Base-by-base conservation (phyloP, 345 rosid genomes). In the Mangifera indica region DNA sequence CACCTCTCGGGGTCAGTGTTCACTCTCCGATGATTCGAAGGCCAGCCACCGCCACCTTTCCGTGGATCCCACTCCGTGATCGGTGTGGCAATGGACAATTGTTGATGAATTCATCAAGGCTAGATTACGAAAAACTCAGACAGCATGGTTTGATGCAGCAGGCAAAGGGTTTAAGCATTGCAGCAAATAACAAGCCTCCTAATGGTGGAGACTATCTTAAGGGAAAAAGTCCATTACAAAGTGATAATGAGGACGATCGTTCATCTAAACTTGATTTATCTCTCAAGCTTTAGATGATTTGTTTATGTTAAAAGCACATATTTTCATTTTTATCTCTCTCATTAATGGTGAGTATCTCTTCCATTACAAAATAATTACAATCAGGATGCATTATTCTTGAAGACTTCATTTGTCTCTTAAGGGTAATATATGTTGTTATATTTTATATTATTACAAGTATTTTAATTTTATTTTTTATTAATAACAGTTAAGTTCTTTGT, bases 371-470 rank as follows among this genome's bases (percentile, higher is more conserved):
- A 37, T 37, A 37, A 37, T 37, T 6, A 37, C 6, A 37, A 7
- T 37, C 42, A 37, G 42, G 42, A 37, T 37, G 8, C 42, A 37
- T 29, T 8, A 37, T 37, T 37, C 8, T 5, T 37, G 7, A 9
- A 72, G 76, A 18, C 76, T 77, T 21, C 76, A 77, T 60, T 60
- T 77, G 80, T 72, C 80, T 67, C 76, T 77, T 22, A 77, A 66
- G 52, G 56, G 5, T 34, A 34, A 34, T 34, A n/a, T n/a, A n/a
- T 6, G 37, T 34, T 34, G 37, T 34, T 34, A 34, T 34, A 34
- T 34, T 34, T 34, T 34, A 34, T 4, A 34, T n/a, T 34, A 34
- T 34, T 34, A 3, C 3, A 34, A 34, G 37, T 34, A 34, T 34
- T 34, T 34, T 34, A 34, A 34, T 34, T 34, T 34, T 34, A 34